Evolutionary conservation across 139 green algal genomes (phyloP).

Genomic region (Dunaliella sp.): DNA sequence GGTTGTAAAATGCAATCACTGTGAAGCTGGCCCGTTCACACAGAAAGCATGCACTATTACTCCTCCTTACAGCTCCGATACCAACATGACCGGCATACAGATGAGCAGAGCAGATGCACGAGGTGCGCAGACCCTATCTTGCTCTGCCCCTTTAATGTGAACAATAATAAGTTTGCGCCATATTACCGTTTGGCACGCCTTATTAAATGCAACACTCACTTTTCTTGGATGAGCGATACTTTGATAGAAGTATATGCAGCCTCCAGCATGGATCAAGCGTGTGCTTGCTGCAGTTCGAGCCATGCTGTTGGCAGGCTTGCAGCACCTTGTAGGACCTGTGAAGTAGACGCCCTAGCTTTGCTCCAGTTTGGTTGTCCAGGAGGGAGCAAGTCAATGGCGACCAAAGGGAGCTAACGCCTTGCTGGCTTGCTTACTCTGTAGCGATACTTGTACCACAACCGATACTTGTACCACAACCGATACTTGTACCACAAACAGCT

Average conservation of each 20-base stretch:
- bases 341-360: too few relatives aligned
- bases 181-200: not conserved
- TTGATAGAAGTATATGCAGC: too few relatives aligned
- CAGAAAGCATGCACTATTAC: too few relatives aligned
- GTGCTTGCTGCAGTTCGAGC: not conserved
- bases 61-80: not conserved
- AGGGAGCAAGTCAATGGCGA: too few relatives aligned
- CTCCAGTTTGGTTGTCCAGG: too few relatives aligned
- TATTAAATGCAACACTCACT: not conserved
- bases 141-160: not conserved
- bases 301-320: too few relatives aligned
- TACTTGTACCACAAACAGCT: not conserved
- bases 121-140: not conserved
- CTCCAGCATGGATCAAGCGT: too few relatives aligned
- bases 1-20: too few relatives aligned
- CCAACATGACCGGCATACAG: conserved; percentile 2
- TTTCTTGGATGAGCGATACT: not conserved
- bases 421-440: not conserved
- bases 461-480: not conserved
- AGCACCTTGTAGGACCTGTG: too few relatives aligned
- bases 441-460: not conserved
- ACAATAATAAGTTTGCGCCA: too few relatives aligned
- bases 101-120: conserved; percentile 18
- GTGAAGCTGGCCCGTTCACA: too few relatives aligned
- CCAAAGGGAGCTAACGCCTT: not conserved